phyloP scores from a whole-genome alignment of 164 flowering plant species.

The Buxus sempervirens region DNA sequence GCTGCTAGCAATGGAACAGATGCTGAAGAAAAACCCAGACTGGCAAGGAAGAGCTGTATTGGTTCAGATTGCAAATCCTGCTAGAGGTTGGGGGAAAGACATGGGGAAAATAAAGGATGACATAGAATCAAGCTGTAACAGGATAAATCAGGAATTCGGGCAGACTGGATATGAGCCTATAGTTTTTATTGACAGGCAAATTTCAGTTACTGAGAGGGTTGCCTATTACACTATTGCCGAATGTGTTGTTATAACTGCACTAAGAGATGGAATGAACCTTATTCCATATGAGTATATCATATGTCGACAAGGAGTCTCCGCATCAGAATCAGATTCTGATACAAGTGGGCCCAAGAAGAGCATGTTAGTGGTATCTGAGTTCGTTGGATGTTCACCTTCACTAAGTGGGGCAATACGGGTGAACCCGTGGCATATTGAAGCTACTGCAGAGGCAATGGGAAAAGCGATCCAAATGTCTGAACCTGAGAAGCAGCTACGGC shows the following conservation, averaged over 20 bases:
- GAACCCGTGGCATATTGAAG: slow-evolving; percentile 75
- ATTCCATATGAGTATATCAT: slow-evolving; percentile 74
- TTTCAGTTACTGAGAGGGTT: slow-evolving; percentile 54
- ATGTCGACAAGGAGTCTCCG: slow-evolving; percentile 52
- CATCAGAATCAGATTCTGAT: slow-evolving; percentile 32
- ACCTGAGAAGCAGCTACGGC: slow-evolving; percentile 69
- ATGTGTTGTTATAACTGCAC: slow-evolving; percentile 76
- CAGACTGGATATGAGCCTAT: slow-evolving; percentile 62
- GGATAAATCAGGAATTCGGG: slow-evolving; percentile 56
- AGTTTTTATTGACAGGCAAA: slow-evolving; percentile 53
- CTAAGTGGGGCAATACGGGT: slow-evolving; percentile 77
- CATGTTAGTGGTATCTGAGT: slow-evolving; percentile 78
- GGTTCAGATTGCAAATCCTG: slow-evolving; percentile 73
- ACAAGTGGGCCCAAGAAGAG: slow-evolving; percentile 49
- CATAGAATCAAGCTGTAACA: slow-evolving; percentile 41
- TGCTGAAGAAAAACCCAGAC: slow-evolving; percentile 58
- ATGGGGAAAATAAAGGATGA: slow-evolving; percentile 58
- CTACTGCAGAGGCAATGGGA: slow-evolving; percentile 73
- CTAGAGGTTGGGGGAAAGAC: slow-evolving; percentile 68
- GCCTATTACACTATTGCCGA: slow-evolving; percentile 73
- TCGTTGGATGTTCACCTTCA: slow-evolving; percentile 82
- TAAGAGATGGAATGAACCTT: slow-evolving; percentile 84
- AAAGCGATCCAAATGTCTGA: slow-evolving; percentile 65
- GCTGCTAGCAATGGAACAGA: slow-evolving; percentile 74
- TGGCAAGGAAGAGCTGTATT: slow-evolving; percentile 77